Conservation (phyloP, 805 yeast genomes). For the Myxozyma udenii region DNA sequence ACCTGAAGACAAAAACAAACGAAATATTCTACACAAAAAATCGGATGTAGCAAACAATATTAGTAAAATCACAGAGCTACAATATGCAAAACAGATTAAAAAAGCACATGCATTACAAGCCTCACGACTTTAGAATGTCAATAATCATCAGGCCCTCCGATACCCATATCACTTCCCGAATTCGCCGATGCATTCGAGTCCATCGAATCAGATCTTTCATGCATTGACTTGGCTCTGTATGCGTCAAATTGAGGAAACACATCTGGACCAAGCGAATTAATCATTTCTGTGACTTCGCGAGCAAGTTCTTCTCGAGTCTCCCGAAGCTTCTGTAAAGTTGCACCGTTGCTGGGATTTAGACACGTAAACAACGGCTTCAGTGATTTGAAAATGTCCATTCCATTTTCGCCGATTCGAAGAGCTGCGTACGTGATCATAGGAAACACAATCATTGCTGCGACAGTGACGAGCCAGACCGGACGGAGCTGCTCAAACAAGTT, state of each 20-base stretch:
- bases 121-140: too few relatives aligned
- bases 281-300: slow-evolving; percentile 69
- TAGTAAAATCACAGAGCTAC: too few relatives aligned
- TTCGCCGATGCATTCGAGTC: not conserved
- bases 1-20: too few relatives aligned
- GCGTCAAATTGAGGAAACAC: slow-evolving; percentile 78
- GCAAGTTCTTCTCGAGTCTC: slow-evolving; percentile 60
- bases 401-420: slow-evolving; percentile 84
- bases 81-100: too few relatives aligned
- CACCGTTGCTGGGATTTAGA: slow-evolving; percentile 37
- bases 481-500: slow-evolving; percentile 32
- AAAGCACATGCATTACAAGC: too few relatives aligned
- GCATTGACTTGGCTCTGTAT: not conserved
- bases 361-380: slow-evolving; percentile 70
- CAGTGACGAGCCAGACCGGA: slow-evolving; percentile 40
- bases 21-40: too few relatives aligned
- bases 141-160: not conserved
- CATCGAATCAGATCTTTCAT: not conserved
- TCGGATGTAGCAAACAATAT: too few relatives aligned
- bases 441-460: slow-evolving; percentile 59
- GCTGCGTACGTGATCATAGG: slow-evolving; percentile 80
- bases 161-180: not conserved
- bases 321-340: slow-evolving; percentile 53
- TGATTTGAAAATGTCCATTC: slow-evolving; percentile 82
- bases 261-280: slow-evolving; percentile 78